These are phyloP conservation scores for Quercus agrifolia DNA, from an alignment of 306 rosid genomes.

Conservation along the genomic window DNA sequence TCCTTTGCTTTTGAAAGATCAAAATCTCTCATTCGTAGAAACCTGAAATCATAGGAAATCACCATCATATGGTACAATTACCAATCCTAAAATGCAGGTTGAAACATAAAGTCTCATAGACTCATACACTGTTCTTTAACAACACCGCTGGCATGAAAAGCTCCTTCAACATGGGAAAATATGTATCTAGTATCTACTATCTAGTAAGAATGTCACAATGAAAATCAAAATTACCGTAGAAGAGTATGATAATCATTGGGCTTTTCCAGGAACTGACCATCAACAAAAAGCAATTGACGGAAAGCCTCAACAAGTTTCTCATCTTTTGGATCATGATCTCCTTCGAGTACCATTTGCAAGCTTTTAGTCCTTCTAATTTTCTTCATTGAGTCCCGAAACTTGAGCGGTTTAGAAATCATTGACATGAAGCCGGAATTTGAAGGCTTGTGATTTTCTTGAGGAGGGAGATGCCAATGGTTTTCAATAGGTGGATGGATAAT, in stretches of 20 bases:
- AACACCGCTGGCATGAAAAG: no score
- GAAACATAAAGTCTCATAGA: neutral
- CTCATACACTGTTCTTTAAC: neutral
- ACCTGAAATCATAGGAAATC: constrained; percentile 34
- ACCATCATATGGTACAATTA: neutral
- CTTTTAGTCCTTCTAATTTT: constrained; percentile 49
- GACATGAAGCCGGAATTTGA: constrained; percentile 31
- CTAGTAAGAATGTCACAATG: no score
- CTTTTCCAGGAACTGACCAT: constrained; percentile 50
- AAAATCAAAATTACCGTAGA: constrained; percentile 39
- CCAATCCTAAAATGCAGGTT: neutral
- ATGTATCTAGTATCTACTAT: no score
- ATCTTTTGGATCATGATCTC: constrained; percentile 65
- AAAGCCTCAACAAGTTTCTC: constrained; percentile 52
- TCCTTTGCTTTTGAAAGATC: constrained; percentile 65
- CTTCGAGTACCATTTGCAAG: constrained; percentile 45
- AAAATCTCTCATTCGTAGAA: constrained; percentile 87
- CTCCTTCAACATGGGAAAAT: no score
- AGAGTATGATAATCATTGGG: constrained; percentile 89
- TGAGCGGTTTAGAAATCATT: constrained; percentile 34
- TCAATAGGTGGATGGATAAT: constrained; percentile 68
- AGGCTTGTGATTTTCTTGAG: constrained; percentile 3
- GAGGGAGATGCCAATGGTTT: constrained; percentile 50
- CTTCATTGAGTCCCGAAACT: constrained; percentile 26
- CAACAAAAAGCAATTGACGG: constrained; percentile 53